Evolutionary conservation across 2,329 filamentous ascomycete species (phyloP).

Genomic region (Pyricularia sp.): DNA sequence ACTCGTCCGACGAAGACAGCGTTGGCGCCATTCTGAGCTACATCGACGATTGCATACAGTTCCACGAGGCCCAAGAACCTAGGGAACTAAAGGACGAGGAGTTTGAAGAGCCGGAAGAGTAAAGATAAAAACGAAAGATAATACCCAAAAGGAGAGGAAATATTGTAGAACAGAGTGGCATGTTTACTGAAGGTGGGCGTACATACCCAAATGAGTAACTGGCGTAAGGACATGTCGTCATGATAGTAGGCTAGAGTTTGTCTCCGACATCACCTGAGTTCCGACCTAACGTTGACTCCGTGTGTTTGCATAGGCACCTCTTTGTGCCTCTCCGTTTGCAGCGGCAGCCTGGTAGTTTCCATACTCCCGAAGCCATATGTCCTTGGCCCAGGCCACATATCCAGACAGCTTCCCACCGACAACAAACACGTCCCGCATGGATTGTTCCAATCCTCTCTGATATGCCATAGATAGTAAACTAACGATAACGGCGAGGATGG

Average conservation of each 20-base stretch:
- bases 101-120: conserved; percentile 34
- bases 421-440: conserved; percentile 46
- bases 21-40: conserved; percentile 77
- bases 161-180: neutral
- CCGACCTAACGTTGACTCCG: neutral
- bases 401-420: conserved; percentile 32
- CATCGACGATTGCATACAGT: conserved; percentile 91
- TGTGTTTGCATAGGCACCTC: neutral
- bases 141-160: neutral
- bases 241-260: neutral
- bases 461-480: conserved; percentile 47
- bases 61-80: conserved; percentile 86
- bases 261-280: neutral
- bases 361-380: conserved; percentile 50
- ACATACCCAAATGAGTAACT: neutral
- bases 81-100: conserved; percentile 65
- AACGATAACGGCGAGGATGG: conserved; percentile 54
- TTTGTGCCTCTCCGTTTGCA: conserved; percentile 6
- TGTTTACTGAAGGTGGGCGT: neutral
- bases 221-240: neutral
- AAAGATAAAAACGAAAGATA: neutral
- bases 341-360: conserved; percentile 43
- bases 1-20: conserved; percentile 87
- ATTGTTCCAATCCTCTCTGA: conserved; percentile 57
- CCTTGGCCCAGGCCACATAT: conserved; percentile 37